Evolutionary conservation across 2,329 filamentous ascomycete species (phyloP).

Genomic region (Lachnellula suecica): DNA sequence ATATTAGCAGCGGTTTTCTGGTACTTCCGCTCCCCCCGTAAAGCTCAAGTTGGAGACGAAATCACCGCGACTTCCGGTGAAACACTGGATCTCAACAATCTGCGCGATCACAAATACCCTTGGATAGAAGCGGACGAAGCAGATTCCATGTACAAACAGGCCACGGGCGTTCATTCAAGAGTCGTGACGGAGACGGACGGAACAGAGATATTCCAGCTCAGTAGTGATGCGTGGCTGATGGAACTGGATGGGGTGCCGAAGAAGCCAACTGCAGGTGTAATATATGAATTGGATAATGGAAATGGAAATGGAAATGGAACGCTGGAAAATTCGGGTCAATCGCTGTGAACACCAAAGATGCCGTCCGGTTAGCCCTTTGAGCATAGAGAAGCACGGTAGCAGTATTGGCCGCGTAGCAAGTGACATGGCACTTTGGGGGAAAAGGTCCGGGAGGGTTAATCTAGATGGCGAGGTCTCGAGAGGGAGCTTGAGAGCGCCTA

Average conservation of each 20-base stretch:
- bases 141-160: background rate
- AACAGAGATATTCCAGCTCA: background rate
- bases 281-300: background rate
- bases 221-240: background rate
- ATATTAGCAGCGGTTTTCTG: background rate
- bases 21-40: background rate
- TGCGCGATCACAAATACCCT: background rate
- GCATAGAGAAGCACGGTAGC: no score
- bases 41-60: background rate
- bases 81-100: background rate
- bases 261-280: background rate
- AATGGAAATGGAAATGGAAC: background rate
- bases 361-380: background rate
- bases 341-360: background rate
- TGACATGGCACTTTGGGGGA: no score
- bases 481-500: no score
- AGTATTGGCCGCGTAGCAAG: no score
- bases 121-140: background rate
- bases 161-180: background rate
- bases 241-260: background rate
- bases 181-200: background rate
- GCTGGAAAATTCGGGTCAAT: no score
- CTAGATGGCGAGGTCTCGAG: no score
- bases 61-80: background rate
- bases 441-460: no score